Percentiles rank a stretch among this genome's conserved stretches.
phyloP scores from a whole-genome alignment of 306 rosid genomes.

The Leucaena leucocephala region DNA sequence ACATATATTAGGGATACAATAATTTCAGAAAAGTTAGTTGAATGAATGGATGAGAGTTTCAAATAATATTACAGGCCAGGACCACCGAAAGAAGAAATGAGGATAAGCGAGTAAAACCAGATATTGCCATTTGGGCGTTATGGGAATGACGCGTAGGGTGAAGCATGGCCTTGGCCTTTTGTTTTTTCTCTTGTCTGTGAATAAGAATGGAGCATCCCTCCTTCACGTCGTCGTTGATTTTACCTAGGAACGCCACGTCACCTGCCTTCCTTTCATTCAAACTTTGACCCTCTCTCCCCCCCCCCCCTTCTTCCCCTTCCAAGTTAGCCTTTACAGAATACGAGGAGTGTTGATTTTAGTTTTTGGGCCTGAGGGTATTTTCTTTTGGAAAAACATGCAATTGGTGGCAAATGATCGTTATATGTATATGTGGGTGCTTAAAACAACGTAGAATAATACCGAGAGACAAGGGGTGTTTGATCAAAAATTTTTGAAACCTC shows the following conservation, averaged over 20 bases:
- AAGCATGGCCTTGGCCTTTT: not conserved
- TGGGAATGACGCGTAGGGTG: constrained; percentile 27
- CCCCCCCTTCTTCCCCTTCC: not conserved
- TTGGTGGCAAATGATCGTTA: too few species aligned
- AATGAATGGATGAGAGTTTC: not conserved
- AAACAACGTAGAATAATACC: too few species aligned
- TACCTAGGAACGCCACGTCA: constrained; percentile 14
- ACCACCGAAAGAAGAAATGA: constrained; percentile 39
- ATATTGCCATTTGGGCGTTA: constrained; percentile 31
- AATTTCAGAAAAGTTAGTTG: constrained; percentile 32
- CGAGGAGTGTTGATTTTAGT: not conserved
- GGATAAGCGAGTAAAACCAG: not conserved
- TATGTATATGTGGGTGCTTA: too few species aligned
- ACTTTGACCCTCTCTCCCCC: not conserved
- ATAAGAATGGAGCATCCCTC: constrained; percentile 20
- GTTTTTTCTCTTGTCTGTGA: constrained; percentile 12
- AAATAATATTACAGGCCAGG: constrained; percentile 20
- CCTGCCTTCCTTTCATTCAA: constrained; percentile 35
- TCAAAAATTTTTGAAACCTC: too few species aligned
- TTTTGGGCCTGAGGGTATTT: not conserved
- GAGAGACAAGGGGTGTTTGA: too few species aligned
- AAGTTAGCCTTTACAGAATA: not conserved
- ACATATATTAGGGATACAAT: constrained; percentile 40
- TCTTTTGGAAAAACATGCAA: too few species aligned
- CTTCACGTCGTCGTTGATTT: constrained; percentile 26